Evolutionary conservation across 1,284 basidiomycete species (phyloP).

Genomic region (Ceratobasidium sp.): DNA sequence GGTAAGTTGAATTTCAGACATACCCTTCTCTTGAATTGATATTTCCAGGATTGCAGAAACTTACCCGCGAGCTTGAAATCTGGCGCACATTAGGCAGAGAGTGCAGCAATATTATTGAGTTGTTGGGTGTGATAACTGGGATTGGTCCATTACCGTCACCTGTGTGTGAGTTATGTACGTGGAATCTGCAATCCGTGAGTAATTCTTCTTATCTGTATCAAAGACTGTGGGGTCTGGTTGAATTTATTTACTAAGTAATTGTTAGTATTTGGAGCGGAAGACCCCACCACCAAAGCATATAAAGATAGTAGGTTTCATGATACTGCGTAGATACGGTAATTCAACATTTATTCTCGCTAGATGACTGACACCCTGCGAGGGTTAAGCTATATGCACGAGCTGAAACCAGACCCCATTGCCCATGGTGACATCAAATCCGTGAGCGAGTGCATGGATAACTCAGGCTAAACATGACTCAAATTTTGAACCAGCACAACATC

Average conservation of each 20-base stretch:
- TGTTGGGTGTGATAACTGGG: conserved; percentile 16
- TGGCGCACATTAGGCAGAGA: conserved; percentile 18
- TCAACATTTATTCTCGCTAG: too few relatives aligned
- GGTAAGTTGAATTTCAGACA: neutral
- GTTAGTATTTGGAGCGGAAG: conserved; percentile 20
- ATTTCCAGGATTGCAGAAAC: conserved; percentile 4
- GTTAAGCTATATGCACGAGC: conserved; percentile 32
- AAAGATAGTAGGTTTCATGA: conserved; percentile 30
- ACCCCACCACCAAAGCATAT: conserved; percentile 30
- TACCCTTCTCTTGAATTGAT: neutral
- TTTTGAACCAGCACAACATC: conserved; percentile 11
- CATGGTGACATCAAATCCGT: conserved; percentile 41
- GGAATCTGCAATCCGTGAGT: conserved; percentile 27
- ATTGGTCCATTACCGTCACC: conserved; percentile 16
- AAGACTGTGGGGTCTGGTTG: too few relatives aligned
- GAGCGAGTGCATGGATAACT: neutral
- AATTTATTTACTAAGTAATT: too few relatives aligned
- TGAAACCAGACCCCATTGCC: conserved; percentile 9
- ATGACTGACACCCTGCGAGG: conserved; percentile 35
- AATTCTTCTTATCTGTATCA: neutral
- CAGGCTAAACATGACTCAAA: neutral
- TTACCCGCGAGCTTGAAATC: conserved; percentile 27
- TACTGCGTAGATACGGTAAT: too few relatives aligned
- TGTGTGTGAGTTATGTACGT: conserved; percentile 12
- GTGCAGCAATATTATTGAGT: conserved; percentile 6